Evolutionary conservation across 768 basidiomycete genomes (phyloP).

Genomic region (Rhizopogon vinicolor): DNA sequence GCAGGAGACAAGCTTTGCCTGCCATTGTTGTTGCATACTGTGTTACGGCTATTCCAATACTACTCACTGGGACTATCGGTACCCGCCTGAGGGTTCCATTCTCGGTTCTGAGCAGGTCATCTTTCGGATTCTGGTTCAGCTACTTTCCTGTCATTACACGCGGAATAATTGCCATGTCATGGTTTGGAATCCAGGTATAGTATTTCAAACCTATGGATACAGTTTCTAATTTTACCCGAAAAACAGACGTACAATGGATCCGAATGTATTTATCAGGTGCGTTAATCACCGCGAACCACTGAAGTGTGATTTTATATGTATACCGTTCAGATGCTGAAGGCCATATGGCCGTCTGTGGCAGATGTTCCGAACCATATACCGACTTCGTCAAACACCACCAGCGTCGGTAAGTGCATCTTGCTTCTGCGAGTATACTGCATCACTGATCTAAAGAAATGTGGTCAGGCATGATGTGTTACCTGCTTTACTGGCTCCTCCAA

Average conservation of each 20-base stretch:
- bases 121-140: slow-evolving; percentile 86
- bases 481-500: slow-evolving; percentile 75
- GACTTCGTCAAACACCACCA: slow-evolving; percentile 55
- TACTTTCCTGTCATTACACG: slow-evolving; percentile 83
- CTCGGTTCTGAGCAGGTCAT: slow-evolving; percentile 74
- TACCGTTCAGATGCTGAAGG: slow-evolving; percentile 56
- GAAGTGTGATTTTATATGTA: neutral
- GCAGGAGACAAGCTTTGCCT: slow-evolving; percentile 59
- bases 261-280: slow-evolving; percentile 67
- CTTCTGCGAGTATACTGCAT: neutral
- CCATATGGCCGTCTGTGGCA: slow-evolving; percentile 74
- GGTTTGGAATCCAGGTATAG: slow-evolving; percentile 69
- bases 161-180: slow-evolving; percentile 73
- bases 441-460: neutral
- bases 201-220: neutral
- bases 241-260: slow-evolving; percentile 52
- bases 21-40: slow-evolving; percentile 71
- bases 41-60: slow-evolving; percentile 69
- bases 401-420: slow-evolving; percentile 38
- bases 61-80: slow-evolving; percentile 75
- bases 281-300: neutral
- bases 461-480: slow-evolving; percentile 67
- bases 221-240: neutral
- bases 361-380: slow-evolving; percentile 63
- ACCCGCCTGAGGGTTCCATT: slow-evolving; percentile 77